Evolutionary conservation across 495 filamentous ascomycete species (phyloP), one percentile per base, ranked within the genome.

Genomic region (Annulohypoxylon bovei): DNA sequence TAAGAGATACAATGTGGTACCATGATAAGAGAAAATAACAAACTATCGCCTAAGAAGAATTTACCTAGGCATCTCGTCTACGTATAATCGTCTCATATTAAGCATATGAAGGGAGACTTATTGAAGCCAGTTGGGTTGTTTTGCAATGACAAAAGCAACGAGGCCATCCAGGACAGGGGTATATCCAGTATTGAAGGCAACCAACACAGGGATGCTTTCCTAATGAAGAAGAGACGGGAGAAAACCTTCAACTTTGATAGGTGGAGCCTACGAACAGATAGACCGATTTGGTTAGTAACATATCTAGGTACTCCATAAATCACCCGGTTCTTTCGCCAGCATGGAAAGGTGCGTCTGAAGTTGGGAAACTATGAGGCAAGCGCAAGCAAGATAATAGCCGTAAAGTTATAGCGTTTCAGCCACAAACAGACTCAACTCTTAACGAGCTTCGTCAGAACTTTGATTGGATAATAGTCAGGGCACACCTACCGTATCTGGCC

Each of bases 321-420:
- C 22, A 27, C 0, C 44, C 44, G 44, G 23, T 23, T 49, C 44
- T 9, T 16, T 50, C 4, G 11, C 46, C 22, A 50, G 46, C 22
- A 50, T 4, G 46, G 46, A 27, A 50, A 50, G 46, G 22, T 50
- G 22, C 22, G 22, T 50, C 46, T 27, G 25, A 28, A 50, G 25
- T 42, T 42, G 16, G 39, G 39, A 18, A 42, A 18, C 39, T 18
- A 16, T 42, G 39, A 42, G 39, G 52, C n/a, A 37, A 37, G 52
- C 25, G 18, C 52, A 37, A 20, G 30, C 23, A 20, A 11, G 16
- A 20, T 18, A 49, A 50, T 35, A 54, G 47, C 49, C 28, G 27
- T 58, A 61, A 32, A 28, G 47, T 65, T 40, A 58, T 54, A 49
- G 60, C 14, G 67, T 70, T 70, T 70, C 67, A 70, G 35, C 37